phyloP scores from a whole-genome alignment of 257 asterid species.

The Mitragyna speciosa region DNA sequence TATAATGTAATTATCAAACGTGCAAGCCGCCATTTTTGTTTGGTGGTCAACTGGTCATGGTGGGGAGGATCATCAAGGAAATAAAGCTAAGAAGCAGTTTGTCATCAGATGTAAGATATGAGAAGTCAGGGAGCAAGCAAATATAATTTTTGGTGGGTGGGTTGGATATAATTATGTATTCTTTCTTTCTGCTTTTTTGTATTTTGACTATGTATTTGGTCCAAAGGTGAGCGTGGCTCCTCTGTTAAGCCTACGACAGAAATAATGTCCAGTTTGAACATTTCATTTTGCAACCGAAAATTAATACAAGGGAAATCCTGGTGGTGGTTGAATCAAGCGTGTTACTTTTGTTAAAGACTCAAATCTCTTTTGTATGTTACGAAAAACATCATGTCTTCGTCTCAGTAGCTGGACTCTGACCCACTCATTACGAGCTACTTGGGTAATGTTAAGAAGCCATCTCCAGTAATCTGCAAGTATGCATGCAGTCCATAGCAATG shows the following conservation, averaged over 20 bases:
- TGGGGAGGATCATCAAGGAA: conserved; percentile 6
- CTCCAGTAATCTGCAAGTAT: no score
- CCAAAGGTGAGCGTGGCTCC: neutral
- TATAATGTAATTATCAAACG: neutral
- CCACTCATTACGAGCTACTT: no score
- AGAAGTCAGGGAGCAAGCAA: neutral
- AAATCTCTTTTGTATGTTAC: no score
- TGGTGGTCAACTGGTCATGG: conserved; percentile 7
- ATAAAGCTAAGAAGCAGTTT: conserved; percentile 3
- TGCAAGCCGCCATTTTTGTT: neutral
- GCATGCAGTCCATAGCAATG: no score
- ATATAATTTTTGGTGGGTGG: neutral
- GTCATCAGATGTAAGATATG: neutral
- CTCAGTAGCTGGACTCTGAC: no score
- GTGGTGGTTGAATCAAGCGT: neutral
- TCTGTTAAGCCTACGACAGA: neutral
- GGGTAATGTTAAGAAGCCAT: no score
- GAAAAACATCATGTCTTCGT: no score
- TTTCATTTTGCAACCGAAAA: neutral
- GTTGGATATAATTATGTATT: neutral
- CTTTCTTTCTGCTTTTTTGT: neutral
- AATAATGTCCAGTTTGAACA: conserved; percentile 1
- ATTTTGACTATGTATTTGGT: neutral
- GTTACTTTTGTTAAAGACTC: neutral
- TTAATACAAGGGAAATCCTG: neutral